Percentiles rank a stretch among this genome's conserved stretches.
Conservation (phyloP, 2,329 filamentous ascomycete genomes). For the Ophiostoma australiae region DNA sequence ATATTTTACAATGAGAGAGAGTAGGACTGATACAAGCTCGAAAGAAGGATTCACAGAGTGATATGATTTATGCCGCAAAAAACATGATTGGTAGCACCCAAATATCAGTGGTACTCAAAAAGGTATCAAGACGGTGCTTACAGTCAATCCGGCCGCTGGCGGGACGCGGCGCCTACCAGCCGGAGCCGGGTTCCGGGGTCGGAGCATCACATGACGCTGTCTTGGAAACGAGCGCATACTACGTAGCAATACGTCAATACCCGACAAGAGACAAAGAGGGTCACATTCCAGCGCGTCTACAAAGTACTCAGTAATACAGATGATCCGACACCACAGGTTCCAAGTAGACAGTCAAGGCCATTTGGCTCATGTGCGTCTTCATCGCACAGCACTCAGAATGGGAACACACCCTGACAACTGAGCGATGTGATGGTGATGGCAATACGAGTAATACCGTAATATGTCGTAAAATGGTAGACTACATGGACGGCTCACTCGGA, state of each 20-base stretch:
- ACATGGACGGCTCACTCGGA: neutral
- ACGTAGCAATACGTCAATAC: neutral
- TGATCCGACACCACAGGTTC: neutral
- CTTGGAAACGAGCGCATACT: neutral
- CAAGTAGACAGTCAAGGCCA: neutral
- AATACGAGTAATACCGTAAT: neutral
- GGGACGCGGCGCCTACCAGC: neutral
- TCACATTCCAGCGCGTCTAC: conserved; percentile 6
- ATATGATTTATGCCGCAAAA: neutral
- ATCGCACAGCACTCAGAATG: neutral
- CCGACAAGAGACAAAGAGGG: neutral
- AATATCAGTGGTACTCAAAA: neutral
- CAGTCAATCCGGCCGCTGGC: neutral
- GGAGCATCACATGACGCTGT: neutral
- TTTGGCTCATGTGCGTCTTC: neutral
- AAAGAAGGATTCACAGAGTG: neutral
- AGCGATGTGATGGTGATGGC: no score
- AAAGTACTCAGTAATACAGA: no score
- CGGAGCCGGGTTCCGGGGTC: conserved; percentile 1
- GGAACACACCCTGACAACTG: no score
- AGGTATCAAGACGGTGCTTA: neutral
- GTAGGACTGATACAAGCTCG: neutral
- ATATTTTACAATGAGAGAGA: neutral
- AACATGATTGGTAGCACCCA: neutral
- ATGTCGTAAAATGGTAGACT: neutral